These are phyloP conservation scores for Coniochaeta sp. DNA, from an alignment of 2,329 filamentous ascomycete genomes.

Conservation along the genomic window DNA sequence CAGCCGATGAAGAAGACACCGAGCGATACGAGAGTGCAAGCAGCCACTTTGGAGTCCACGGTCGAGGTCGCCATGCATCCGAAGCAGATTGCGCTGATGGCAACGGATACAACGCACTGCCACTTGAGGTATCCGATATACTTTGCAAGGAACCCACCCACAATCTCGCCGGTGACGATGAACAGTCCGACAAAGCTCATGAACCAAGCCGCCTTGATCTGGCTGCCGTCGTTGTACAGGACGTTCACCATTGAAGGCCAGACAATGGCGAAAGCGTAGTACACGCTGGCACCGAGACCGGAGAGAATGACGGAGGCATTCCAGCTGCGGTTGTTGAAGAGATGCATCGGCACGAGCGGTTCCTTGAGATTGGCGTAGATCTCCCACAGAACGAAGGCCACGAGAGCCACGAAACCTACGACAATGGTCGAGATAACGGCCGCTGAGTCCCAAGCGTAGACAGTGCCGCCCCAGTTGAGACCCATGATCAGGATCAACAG, in stretches of 20 bases:
- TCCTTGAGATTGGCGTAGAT: conserved; percentile 25
- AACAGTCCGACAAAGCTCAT: too few species aligned
- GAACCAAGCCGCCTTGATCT: too few species aligned
- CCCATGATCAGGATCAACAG: conserved; percentile 38
- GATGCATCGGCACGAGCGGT: conserved; percentile 27
- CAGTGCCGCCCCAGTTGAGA: conserved; percentile 34
- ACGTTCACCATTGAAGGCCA: conserved; percentile 23
- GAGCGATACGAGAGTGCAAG: too few species aligned
- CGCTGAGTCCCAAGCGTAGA: conserved; percentile 34
- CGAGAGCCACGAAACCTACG: conserved; percentile 23
- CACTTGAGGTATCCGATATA: too few species aligned
- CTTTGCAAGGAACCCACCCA: too few species aligned
- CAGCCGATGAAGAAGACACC: too few species aligned
- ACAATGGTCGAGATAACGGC: conserved; percentile 30
- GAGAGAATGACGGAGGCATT: conserved; percentile 26
- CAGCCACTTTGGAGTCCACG: too few species aligned
- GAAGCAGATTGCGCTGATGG: too few species aligned
- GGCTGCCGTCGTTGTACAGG: conserved; percentile 24
- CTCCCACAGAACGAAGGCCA: conserved; percentile 30
- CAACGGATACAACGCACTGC: too few species aligned
- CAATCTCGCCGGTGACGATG: too few species aligned
- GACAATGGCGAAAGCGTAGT: conserved; percentile 24
- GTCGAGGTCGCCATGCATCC: too few species aligned
- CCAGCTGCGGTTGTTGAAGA: conserved; percentile 29
- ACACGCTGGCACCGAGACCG: conserved; percentile 25